Percentiles rank a stretch among this genome's conserved stretches.
Evolutionary conservation across 257 asterid genomes (phyloP).

Genomic region (Nicotiana benthamiana): DNA sequence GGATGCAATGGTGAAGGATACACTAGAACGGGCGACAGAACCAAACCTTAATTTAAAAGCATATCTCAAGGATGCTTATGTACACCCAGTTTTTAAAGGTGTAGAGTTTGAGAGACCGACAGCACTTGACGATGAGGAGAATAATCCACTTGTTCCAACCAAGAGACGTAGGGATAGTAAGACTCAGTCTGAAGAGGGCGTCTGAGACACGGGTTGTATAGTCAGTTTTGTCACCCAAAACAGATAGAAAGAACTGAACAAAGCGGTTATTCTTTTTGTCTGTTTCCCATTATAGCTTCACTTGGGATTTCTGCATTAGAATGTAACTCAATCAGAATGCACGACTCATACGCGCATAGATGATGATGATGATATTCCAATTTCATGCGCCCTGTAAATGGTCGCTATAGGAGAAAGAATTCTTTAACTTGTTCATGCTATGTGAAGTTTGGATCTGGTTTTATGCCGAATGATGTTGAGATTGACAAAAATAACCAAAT

Average conservation of each 20-base stretch:
- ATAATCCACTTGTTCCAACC: constrained; percentile 48
- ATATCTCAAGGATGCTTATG: constrained; percentile 49
- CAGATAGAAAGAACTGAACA: neutral
- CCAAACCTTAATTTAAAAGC: constrained; percentile 45
- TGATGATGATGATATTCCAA: neutral
- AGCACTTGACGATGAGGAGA: constrained; percentile 40
- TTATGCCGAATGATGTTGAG: neutral
- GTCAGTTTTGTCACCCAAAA: neutral
- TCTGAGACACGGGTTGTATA: neutral
- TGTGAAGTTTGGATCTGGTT: neutral
- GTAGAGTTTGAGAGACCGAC: constrained; percentile 22
- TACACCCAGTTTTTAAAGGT: constrained; percentile 55
- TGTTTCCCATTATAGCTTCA: neutral
- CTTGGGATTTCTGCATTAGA: neutral
- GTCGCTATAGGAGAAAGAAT: neutral
- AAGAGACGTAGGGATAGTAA: constrained; percentile 42
- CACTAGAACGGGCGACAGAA: constrained; percentile 46
- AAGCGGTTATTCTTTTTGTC: neutral
- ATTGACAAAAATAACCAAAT: neutral
- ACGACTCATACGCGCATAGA: neutral
- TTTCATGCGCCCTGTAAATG: constrained; percentile 1
- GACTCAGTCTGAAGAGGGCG: constrained; percentile 22
- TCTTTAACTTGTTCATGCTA: neutral
- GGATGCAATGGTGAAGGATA: constrained; percentile 55
- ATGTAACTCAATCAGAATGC: neutral